Evolutionary conservation across 2,329 filamentous ascomycete species (phyloP).

Genomic region (Talaromyces albobiverticillius): DNA sequence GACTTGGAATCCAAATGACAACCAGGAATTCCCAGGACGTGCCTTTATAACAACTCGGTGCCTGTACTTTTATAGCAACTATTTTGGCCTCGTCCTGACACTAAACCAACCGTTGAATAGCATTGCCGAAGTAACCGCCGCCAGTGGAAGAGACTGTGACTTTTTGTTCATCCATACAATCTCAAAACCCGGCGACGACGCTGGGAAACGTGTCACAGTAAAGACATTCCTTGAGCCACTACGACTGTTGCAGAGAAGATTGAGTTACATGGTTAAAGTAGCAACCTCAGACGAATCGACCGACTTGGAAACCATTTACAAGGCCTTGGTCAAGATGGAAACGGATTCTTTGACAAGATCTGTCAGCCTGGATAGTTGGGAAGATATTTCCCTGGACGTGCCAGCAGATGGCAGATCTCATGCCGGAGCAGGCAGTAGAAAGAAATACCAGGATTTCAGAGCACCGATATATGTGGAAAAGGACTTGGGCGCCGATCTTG

Average conservation of each 20-base stretch:
- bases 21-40: slow-evolving; percentile 76
- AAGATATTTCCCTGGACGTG: slow-evolving; percentile 66
- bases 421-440: slow-evolving; percentile 35
- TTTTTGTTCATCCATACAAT: slow-evolving; percentile 83
- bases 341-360: slow-evolving; percentile 57
- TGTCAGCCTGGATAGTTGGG: slow-evolving; percentile 85
- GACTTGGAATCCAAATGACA: slow-evolving; percentile 76
- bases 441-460: slow-evolving; percentile 51
- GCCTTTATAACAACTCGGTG: slow-evolving; percentile 84
- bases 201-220: slow-evolving; percentile 73
- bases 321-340: slow-evolving; percentile 72
- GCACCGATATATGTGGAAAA: slow-evolving; percentile 62
- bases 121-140: slow-evolving; percentile 85
- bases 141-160: slow-evolving; percentile 86
- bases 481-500: slow-evolving; percentile 51
- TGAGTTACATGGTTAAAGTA: slow-evolving; percentile 83
- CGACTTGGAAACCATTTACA: slow-evolving; percentile 67
- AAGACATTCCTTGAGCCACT: slow-evolving; percentile 92
- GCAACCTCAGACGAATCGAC: slow-evolving; percentile 69
- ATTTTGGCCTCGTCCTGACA: slow-evolving; percentile 84
- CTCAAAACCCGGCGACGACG: slow-evolving; percentile 59
- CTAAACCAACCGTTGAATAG: slow-evolving; percentile 71
- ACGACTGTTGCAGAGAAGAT: slow-evolving; percentile 72
- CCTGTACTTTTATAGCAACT: slow-evolving; percentile 95
- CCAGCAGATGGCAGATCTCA: slow-evolving; percentile 59